Evolutionary conservation across 1,284 basidiomycete species (phyloP), one percentile per base, ranked within the genome.

Genomic region (Peniophora sp.): DNA sequence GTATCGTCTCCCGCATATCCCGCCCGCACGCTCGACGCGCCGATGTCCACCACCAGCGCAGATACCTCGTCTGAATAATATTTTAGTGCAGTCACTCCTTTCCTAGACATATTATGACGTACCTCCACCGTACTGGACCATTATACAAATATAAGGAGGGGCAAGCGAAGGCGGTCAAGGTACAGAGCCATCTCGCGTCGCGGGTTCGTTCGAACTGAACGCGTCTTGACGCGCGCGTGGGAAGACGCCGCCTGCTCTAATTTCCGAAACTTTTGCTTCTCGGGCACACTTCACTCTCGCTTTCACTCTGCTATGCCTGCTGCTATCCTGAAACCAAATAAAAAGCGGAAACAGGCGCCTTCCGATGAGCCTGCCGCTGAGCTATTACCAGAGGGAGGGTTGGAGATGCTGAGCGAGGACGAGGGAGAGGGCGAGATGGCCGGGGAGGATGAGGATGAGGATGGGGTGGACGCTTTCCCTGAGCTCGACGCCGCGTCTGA

Each of bases 1-100:
- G 90, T 83, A 64, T 99, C 97, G 68, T 99, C 96, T 48, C 97
- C 97, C 16, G 97, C 96, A 67, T 96, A 97, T 46, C 97, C 97
- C 20, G 92, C 93, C 62, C 96, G 86, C 53, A 94, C 74, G 17
- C 92, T 88, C 46, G 90, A 89, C 36, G 90, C 78, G 46, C 97
- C 97, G 63, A 97, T 89, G 71, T 99, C 97, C 50, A 99, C 73
- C 36, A 99, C 97, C 51, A 99, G 74, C 20, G 96, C 97, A 48
- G 93, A 91, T 45, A 99, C 94, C 73, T 95, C 92, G 65, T 94
- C 92, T 92, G 55, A 45, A 25, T 45, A 22, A 38, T 44, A 51
- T 46, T n/a, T n/a, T n/a, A n/a, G n/a, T n/a, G n/a, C 27, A 32
- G 27, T 32, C 27, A 32, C 27, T 5, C 22, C 43, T n/a, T n/a